Evolutionary conservation across 2,329 filamentous ascomycete species (phyloP), one percentile per base, ranked within the genome.

Genomic region (Clathrospora elynae): DNA sequence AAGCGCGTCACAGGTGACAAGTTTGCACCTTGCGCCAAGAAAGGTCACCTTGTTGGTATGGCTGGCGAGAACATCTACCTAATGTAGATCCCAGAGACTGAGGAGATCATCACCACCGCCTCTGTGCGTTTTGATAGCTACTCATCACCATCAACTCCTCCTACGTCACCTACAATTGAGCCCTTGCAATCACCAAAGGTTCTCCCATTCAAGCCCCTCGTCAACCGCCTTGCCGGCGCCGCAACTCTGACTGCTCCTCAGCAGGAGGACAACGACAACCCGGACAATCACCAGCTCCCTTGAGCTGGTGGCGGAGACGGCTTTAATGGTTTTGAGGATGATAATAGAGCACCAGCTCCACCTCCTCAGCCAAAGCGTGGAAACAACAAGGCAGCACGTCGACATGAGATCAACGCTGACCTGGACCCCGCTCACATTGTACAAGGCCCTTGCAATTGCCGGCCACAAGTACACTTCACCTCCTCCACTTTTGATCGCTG

Each of bases 11-110:
- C n/a, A n/a, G n/a, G n/a, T n/a, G n/a, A n/a, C n/a, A n/a, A n/a
- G n/a, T n/a, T n/a, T n/a, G n/a, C n/a, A n/a, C n/a, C n/a, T n/a
- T n/a, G n/a, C n/a, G n/a, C n/a, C n/a, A n/a, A n/a, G n/a, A n/a
- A n/a, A n/a, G n/a, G n/a, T n/a, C n/a, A n/a, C n/a, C n/a, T n/a
- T n/a, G n/a, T n/a, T n/a, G n/a, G n/a, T n/a, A n/a, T n/a, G n/a
- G n/a, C n/a, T n/a, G n/a, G n/a, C n/a, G n/a, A n/a, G n/a, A n/a
- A n/a, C n/a, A n/a, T n/a, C 14, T n/a, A 28, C 25, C 25, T 8
- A n/a, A 28, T 28, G 25, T 28, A n/a, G 25, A 28, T 28, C 25
- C 25, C n/a, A 28, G 25, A 28, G 25, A 28, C 25, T 28, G n/a
- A 28, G 8, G 25, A 28, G 25, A 28, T 28, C n/a, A 12, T 28